Evolutionary conservation across 108 stramenopile genomes (phyloP).

Genomic region (Ochromonas danica): DNA sequence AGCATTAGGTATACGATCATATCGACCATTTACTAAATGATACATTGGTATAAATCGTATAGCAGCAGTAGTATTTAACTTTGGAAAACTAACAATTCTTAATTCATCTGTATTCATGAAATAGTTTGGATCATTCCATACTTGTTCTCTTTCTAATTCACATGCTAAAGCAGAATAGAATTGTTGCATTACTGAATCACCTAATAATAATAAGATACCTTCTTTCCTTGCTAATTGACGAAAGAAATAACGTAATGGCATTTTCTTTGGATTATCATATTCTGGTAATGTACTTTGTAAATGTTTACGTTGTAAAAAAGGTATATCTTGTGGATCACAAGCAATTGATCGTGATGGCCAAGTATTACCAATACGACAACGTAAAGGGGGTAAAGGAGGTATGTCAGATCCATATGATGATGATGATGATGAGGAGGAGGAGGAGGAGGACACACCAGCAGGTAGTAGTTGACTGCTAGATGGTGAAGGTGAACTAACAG

Average conservation of each 20-base stretch:
- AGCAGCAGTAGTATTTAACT: neutral
- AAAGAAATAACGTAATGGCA: neutral
- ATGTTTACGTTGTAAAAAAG: neutral
- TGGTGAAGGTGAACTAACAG: too few species aligned
- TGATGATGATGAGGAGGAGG: too few species aligned
- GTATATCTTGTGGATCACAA: conserved; percentile 1
- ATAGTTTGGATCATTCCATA: neutral
- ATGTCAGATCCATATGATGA: too few species aligned
- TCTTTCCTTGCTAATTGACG: neutral
- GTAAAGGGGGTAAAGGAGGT: too few species aligned
- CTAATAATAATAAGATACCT: neutral
- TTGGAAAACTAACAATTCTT: neutral
- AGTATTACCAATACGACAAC: conserved; percentile 25
- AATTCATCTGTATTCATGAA: conserved; percentile 16
- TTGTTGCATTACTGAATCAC: conserved; percentile 28
- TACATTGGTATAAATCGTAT: neutral
- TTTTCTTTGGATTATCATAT: neutral
- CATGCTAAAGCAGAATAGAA: conserved; percentile 7
- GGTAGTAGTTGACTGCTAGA: too few species aligned
- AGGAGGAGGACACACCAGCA: too few species aligned
- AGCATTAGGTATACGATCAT: conserved; percentile 25
- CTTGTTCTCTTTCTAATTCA: neutral
- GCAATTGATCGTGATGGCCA: conserved; percentile 8
- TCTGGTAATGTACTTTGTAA: neutral
- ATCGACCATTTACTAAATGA: conserved; percentile 25